Conservation (phyloP, 257 asterid genomes). For the Fraxinus pennsylvanica region DNA sequence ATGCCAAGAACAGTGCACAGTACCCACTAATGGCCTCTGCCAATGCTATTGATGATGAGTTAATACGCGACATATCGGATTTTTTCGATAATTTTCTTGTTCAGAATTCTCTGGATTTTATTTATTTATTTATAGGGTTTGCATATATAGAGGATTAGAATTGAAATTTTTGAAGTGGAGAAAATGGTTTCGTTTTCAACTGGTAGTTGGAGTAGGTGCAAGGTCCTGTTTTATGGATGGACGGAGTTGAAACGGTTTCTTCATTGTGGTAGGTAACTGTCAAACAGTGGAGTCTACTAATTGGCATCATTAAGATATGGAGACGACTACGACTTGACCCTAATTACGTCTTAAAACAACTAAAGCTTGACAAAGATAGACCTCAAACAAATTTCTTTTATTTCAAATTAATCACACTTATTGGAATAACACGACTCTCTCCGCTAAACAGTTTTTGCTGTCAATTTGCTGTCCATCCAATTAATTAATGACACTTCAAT, state of each 20-base stretch:
- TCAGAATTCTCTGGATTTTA: background rate
- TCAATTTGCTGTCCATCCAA: no score
- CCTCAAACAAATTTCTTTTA: no score
- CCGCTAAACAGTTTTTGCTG: no score
- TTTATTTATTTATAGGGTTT: background rate
- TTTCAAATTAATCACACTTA: no score
- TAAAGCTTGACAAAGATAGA: no score
- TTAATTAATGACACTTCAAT: no score
- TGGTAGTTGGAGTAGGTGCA: constrained; percentile 54
- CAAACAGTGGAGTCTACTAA: background rate
- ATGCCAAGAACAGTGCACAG: constrained; percentile 46
- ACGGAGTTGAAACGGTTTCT: constrained; percentile 36
- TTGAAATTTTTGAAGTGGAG: constrained; percentile 9
- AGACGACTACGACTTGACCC: background rate
- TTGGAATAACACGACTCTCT: no score
- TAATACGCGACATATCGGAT: constrained; percentile 36
- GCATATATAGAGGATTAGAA: background rate
- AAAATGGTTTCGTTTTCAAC: constrained; percentile 31
- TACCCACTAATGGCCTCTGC: constrained; percentile 65
- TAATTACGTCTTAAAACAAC: no score
- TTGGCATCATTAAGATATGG: background rate
- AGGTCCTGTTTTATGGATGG: background rate
- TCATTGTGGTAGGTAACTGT: constrained; percentile 37
- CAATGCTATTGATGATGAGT: constrained; percentile 31
- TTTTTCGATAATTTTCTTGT: background rate